Evolutionary conservation across 371 early-diverging fungal species (phyloP), one percentile per base, ranked within the genome.

Genomic region (Globomyces sp.): DNA sequence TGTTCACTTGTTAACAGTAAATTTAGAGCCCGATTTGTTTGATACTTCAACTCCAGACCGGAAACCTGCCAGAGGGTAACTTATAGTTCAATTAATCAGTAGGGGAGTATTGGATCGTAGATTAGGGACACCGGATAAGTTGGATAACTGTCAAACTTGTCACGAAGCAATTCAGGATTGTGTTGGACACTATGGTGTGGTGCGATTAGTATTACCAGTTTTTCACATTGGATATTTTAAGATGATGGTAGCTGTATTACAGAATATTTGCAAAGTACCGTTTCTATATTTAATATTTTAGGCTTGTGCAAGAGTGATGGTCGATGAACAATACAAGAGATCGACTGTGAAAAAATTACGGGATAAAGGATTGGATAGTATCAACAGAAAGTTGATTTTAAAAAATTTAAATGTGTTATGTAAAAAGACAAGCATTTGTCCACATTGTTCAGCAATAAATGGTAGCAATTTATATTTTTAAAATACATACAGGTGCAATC

Each of bases 141-240:
- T 78, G 10, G 84, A 80, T 8, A 74, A 77, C 1, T 99, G 99
- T 82, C 88, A 89, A 47, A 99, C 99, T 2, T 99, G 99, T 76
- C 90, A 90, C 6, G 87, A 91, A 73, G 83, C 80, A 59, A 81
- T 95, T 76, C 83, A 89, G 69, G 94, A 96, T 58, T 99, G 99
- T 80, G 88, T 92, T 51, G 99, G 99, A 43, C 99, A 99, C 80
- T 99, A 92, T 86, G 99, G 99, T 37, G 90, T 94, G 74, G 85
- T 99, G 44, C 89, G 92, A 55, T 85, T 99, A 4, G 88, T 88
- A 40, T 83, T 99, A 47, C 99, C 99, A 2, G 95, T 99, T 10
- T 99, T 97, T 74, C 99, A 99, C 72, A 90, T 94, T 74, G 99
- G 99, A 59, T 96, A 94, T 72, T 96, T 99, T 72, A 90, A 94